Conservation (phyloP, 306 rosid genomes). For the Quercus parvula region DNA sequence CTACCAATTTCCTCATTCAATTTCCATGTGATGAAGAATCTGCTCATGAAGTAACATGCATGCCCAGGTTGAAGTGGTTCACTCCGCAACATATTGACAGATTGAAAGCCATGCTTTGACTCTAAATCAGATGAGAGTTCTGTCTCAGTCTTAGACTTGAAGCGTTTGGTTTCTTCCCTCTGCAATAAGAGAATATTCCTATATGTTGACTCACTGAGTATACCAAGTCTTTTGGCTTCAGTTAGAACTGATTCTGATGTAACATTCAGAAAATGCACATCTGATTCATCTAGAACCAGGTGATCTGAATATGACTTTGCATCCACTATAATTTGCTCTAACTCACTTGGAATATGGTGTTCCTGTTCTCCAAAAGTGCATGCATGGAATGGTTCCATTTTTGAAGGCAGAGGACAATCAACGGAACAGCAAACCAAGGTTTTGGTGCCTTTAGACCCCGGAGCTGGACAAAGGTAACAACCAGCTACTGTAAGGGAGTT, state of each 20-base stretch:
- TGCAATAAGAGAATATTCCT: slow-evolving; percentile 47
- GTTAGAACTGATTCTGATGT: slow-evolving; percentile 50
- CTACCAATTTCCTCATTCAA: slow-evolving; percentile 31
- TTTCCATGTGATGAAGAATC: slow-evolving; percentile 68
- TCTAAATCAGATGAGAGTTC: slow-evolving; percentile 30
- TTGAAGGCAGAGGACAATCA: slow-evolving; percentile 56
- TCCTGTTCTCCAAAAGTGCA: slow-evolving; percentile 27
- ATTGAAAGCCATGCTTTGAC: slow-evolving; percentile 34
- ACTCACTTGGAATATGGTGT: slow-evolving; percentile 28
- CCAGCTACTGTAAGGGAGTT: slow-evolving; percentile 84
- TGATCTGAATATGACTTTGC: slow-evolving; percentile 44
- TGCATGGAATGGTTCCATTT: slow-evolving; percentile 34
- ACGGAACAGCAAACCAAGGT: slow-evolving; percentile 70
- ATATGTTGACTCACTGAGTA: slow-evolving; percentile 61
- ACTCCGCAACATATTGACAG: slow-evolving; percentile 20
- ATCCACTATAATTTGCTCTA: slow-evolving; percentile 44
- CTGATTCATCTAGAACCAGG: slow-evolving; percentile 46
- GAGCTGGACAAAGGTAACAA: slow-evolving; percentile 92
- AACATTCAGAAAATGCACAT: slow-evolving; percentile 67
- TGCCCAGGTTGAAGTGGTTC: slow-evolving; percentile 50
- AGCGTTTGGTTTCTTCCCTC: slow-evolving; percentile 62
- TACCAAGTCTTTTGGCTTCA: slow-evolving; percentile 63
- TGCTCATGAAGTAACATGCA: slow-evolving; percentile 73
- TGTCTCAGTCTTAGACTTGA: slow-evolving; percentile 47
- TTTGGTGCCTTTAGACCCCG: slow-evolving; percentile 77